Percentiles rank a stretch among this genome's conserved stretches.
Evolutionary conservation across 2,329 filamentous ascomycete species (phyloP).

Genomic region (Ophiostoma himal-ulmi): DNA sequence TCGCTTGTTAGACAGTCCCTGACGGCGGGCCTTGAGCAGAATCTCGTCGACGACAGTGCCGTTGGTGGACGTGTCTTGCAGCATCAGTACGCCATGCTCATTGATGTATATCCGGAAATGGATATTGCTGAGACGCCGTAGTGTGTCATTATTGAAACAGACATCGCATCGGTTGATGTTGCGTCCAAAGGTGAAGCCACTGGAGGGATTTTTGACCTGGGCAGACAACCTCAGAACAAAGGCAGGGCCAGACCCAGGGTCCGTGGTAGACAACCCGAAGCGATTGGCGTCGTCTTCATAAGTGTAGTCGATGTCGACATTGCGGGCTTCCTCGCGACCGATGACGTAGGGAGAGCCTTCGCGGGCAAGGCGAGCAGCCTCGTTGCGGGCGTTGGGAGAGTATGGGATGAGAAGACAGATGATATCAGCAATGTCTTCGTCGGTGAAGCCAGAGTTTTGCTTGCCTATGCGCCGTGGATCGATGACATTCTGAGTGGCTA

Average conservation of each 20-base stretch:
- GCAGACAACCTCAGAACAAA: conserved; percentile 78
- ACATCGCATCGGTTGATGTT: conserved; percentile 67
- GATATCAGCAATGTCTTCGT: conserved; percentile 80
- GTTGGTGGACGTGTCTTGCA: conserved; percentile 93
- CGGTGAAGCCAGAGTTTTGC: conserved; percentile 75
- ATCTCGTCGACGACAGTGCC: conserved; percentile 78
- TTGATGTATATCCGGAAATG: conserved; percentile 95
- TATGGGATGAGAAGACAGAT: conserved; percentile 81
- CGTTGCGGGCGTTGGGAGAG: conserved; percentile 63
- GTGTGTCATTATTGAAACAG: conserved; percentile 58
- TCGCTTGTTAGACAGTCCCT: conserved; percentile 38
- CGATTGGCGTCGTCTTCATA: conserved; percentile 45
- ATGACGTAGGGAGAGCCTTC: conserved; percentile 47
- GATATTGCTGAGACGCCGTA: conserved; percentile 79
- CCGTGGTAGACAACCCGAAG: conserved; percentile 48
- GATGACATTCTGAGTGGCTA: conserved; percentile 69
- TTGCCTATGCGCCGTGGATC: conserved; percentile 75
- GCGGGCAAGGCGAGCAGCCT: conserved; percentile 52
- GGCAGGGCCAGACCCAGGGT: conserved; percentile 52
- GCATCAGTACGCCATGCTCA: conserved; percentile 77
- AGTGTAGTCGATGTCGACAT: conserved; percentile 47
- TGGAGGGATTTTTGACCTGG: conserved; percentile 56
- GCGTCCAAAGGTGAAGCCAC: conserved; percentile 83
- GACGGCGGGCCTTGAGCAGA: conserved; percentile 46
- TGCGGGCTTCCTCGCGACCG: conserved; percentile 44